Evolutionary conservation across 495 filamentous ascomycete species (phyloP).

Genomic region (Parmelia sp.): DNA sequence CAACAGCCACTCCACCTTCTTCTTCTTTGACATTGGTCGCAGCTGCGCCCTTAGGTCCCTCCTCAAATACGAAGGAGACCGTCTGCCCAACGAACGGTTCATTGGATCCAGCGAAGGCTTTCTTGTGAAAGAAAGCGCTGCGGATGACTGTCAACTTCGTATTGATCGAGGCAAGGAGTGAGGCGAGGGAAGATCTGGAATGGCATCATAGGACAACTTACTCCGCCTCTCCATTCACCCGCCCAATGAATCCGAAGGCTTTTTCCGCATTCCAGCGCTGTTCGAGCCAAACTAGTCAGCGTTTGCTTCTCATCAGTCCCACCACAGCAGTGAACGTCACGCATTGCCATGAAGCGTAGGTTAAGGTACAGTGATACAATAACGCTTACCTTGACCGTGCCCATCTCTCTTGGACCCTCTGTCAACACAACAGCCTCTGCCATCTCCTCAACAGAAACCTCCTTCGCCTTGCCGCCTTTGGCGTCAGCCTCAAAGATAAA

Average conservation of each 20-base stretch:
- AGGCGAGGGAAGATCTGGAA: background rate
- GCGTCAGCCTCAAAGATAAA: background rate
- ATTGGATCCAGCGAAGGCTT: background rate
- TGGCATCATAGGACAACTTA: background rate
- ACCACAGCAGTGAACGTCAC: background rate
- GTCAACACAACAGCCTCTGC: background rate
- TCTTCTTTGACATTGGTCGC: slow-evolving; percentile 7
- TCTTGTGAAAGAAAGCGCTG: slow-evolving; percentile 1
- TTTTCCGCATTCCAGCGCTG: slow-evolving; percentile 19
- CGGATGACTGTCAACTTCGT: background rate
- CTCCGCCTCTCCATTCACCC: background rate
- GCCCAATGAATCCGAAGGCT: background rate
- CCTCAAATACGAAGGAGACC: background rate
- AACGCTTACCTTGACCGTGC: background rate
- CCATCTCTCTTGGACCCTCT: background rate
- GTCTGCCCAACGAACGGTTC: background rate
- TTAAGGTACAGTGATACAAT: background rate
- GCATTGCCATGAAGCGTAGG: background rate
- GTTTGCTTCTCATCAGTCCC: background rate
- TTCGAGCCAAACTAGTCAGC: background rate
- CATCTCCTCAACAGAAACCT: background rate
- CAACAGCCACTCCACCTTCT: background rate
- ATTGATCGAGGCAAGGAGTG: too few species aligned
- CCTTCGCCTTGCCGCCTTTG: background rate
- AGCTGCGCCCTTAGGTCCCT: slow-evolving; percentile 15